Conservation (phyloP, 75 land plant species). For the Cupressus sempervirens region DNA sequence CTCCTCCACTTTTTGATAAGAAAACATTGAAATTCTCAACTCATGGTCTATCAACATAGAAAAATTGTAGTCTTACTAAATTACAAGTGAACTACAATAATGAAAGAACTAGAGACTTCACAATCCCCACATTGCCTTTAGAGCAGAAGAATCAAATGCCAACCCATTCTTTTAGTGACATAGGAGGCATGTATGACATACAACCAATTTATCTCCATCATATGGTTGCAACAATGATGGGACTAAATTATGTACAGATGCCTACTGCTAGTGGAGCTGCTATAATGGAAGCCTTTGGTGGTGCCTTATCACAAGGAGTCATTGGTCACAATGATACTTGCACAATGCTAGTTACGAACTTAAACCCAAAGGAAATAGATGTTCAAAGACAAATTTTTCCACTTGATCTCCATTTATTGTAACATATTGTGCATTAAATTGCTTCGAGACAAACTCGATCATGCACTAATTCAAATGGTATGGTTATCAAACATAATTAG, state of each 20-base stretch:
- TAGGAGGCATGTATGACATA: constrained; percentile 57
- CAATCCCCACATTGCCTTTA: constrained; percentile 75
- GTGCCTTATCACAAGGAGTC: constrained; percentile 85
- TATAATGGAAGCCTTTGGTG: constrained; percentile 88
- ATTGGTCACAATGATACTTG: constrained; percentile 95
- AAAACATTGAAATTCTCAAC: too few species aligned
- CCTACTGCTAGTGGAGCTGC: constrained; percentile 65
- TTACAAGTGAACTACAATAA: constrained; percentile 98
- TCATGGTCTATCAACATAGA: too few species aligned
- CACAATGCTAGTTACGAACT: constrained; percentile 81
- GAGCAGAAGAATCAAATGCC: constrained; percentile 52
- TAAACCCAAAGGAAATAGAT: constrained; percentile 82
- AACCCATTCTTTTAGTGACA: constrained; percentile 55
- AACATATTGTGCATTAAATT: constrained; percentile 89
- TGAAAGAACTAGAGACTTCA: constrained; percentile 95
- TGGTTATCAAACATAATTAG: constrained; percentile 96
- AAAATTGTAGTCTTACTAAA: constrained; percentile 91
- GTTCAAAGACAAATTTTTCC: constrained; percentile 97
- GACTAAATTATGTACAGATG: constrained; percentile 36
- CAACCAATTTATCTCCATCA: constrained; percentile 22
- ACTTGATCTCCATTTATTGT: constrained; percentile 88
- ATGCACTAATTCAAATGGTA: constrained; percentile 95
- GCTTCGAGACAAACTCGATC: constrained; percentile 94
- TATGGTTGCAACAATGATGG: constrained; percentile 8
- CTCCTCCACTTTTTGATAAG: too few species aligned